Evolutionary conservation across 768 basidiomycete species (phyloP), one percentile per base, ranked within the genome.

Genomic region (Mycena indigotica): DNA sequence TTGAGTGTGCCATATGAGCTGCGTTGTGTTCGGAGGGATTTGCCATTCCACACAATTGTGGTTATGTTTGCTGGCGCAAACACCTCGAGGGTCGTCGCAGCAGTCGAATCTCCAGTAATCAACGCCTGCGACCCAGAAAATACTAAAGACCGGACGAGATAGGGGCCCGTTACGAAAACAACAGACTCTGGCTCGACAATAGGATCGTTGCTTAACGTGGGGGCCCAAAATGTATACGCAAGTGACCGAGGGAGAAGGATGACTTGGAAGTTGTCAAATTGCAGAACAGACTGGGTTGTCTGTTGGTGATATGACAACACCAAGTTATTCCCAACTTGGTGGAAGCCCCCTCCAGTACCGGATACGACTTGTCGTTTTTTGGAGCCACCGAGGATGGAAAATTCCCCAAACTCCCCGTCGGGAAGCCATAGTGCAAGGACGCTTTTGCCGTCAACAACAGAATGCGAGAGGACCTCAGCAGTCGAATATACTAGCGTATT

Each of bases 21-120:
- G 0, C 64, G 61, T 0, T 63, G 53, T 10, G 64, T 52, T 35
- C 55, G 50, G 26, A 82, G 15, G 30, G 21, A 17, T 32, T 63
- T 67, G 15, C 82, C 84, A 56, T 86, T 86, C 84, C 84, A 86
- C 5, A 73, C 70, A 28, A 86, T 71, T 0, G 70, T 58, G 2
- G 50, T 67, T 50, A 78, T 63, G 1, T 59, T 61, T 3, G 74
- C 69, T 3, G 81, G 79, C 3, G 81, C 78, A 54, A 84, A 73
- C 17, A 85, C 74, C 6, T 71, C 78, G 24, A 86, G 72, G 38
- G 69, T 68, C 3, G 74, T 77, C 24, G 69, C 70, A n/a, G 71
- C 70, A 50, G 79, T 73, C 16, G 84, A 66, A 63, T 86, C 85
- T 1, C 85, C 85, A n/a, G 71, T 66, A 12, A 86, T 66, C 24